Percentiles rank a stretch among this genome's conserved stretches.
Evolutionary conservation across 176 grass and related monocot species (phyloP).

Genomic region (Triticum monococcum): DNA sequence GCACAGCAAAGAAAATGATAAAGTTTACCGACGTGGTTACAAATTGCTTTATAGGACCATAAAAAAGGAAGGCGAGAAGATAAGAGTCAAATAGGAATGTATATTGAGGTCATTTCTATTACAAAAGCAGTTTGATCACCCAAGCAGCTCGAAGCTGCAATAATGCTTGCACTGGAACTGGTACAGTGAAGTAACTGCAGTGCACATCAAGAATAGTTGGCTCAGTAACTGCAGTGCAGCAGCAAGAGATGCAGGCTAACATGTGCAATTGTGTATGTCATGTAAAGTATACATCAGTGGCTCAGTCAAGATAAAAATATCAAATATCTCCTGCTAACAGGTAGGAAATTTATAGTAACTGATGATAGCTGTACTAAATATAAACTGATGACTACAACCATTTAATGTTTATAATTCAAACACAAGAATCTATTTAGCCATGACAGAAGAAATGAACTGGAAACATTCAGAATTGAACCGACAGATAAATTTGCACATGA

Average conservation of each 20-base stretch:
- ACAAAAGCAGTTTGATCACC: conserved; percentile 1
- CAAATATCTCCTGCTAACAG: neutral
- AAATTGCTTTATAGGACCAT: neutral
- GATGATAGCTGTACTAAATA: neutral
- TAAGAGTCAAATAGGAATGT: neutral
- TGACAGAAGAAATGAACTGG: neutral
- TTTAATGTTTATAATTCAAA: neutral
- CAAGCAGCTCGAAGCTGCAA: conserved; percentile 14
- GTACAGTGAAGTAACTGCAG: neutral
- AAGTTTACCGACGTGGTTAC: neutral
- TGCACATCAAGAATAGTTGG: conserved; percentile 2
- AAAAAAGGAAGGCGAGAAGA: neutral
- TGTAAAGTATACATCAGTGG: neutral
- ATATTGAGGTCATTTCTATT: neutral
- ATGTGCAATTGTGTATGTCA: neutral
- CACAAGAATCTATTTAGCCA: neutral
- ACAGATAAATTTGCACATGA: neutral
- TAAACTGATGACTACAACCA: neutral
- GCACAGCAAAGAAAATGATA: neutral
- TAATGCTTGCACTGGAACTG: neutral
- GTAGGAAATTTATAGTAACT: neutral
- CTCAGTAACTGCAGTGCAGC: neutral
- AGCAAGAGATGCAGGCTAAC: neutral
- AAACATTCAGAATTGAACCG: neutral
- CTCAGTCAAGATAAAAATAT: neutral